phyloP scores from a whole-genome alignment of 78 protist genomes.

The Paratrimastix pyriformis region DNA sequence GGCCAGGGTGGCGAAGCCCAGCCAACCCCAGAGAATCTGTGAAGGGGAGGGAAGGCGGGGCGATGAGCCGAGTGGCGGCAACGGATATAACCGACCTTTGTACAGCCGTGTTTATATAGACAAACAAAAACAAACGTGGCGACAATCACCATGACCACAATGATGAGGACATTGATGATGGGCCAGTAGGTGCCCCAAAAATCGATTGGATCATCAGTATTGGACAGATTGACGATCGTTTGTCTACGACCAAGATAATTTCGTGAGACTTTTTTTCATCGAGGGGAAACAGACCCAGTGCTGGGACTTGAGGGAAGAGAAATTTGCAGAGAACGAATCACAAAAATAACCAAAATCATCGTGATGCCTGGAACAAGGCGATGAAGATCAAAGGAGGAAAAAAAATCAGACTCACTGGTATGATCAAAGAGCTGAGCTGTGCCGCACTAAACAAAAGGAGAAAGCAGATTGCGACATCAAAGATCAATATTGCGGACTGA shows the following conservation, averaged over 20 bases:
- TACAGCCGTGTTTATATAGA: slow-evolving; percentile 45
- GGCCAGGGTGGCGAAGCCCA: background rate
- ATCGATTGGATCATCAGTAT: background rate
- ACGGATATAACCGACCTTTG: slow-evolving; percentile 21
- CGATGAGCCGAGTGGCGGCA: background rate
- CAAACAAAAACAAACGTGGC: slow-evolving; percentile 41
- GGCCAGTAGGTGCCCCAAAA: slow-evolving; percentile 28
- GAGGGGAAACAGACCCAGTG: background rate
- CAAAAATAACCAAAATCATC: slow-evolving; percentile 13
- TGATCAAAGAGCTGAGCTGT: background rate
- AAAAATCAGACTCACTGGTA: slow-evolving; percentile 12
- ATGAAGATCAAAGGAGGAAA: background rate
- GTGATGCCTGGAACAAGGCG: slow-evolving; percentile 18
- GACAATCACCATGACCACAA: slow-evolving; percentile 20
- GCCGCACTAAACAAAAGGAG: no score
- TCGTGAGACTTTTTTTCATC: background rate
- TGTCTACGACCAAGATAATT: no score
- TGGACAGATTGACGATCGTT: background rate
- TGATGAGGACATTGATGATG: slow-evolving; percentile 22
- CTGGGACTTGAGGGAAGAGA: background rate
- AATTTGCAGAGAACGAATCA: background rate
- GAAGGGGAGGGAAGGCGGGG: slow-evolving; percentile 2
- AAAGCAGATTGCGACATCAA: no score
- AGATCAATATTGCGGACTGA: no score
- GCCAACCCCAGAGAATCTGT: slow-evolving; percentile 14